Base-by-base conservation (phyloP, 805 yeast genomes). In the Lipomyces starkeyi region DNA sequence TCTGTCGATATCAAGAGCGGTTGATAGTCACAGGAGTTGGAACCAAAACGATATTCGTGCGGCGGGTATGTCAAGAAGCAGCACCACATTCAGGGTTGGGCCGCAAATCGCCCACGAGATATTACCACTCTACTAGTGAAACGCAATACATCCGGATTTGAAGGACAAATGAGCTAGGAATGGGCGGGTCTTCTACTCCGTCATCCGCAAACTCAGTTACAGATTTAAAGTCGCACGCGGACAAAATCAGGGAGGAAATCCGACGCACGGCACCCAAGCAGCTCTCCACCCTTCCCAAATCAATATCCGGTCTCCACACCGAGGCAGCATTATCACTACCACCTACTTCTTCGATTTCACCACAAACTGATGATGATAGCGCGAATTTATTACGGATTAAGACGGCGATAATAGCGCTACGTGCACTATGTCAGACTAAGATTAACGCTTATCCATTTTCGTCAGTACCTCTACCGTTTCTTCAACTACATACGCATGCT, bases 401-500 rank as follows among this genome's bases (percentile, higher is more conserved):
- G n/a, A 27, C 54, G 37, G 34, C 56, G 40, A 64, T 60, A 11
- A 3, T 27, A 14, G 49, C 61, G 4, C 54, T 64, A 34, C 63
- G 63, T 8, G 27, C 40, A 9, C 29, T 61, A n/a, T 49, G 63
- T 37, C 17, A 54, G n/a, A 40, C 40, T 11, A 60, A 66, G 57
- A 59, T 68, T 20, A 40, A 62, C 35, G 64, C 66, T 4, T 58
- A 57, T 57, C 57, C 59, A n/a, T 62, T 56, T 47, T 55, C 69
- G 25, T 49, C 32, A 20, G 71, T 68, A 2, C 67, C 70, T 3
- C 27, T 43, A 5, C 34, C 17, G 35, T 68, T 49, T 35, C 43
- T 68, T 1, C 40, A 43, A 7, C 29, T 34, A 5, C 63, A 58
- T 58, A 59, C 59, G 2, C 40, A 67, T 32, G 27, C 69, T 2